phyloP scores from a whole-genome alignment of 1,139 yeast genomes.

The Groenewaldozyma sp. region DNA sequence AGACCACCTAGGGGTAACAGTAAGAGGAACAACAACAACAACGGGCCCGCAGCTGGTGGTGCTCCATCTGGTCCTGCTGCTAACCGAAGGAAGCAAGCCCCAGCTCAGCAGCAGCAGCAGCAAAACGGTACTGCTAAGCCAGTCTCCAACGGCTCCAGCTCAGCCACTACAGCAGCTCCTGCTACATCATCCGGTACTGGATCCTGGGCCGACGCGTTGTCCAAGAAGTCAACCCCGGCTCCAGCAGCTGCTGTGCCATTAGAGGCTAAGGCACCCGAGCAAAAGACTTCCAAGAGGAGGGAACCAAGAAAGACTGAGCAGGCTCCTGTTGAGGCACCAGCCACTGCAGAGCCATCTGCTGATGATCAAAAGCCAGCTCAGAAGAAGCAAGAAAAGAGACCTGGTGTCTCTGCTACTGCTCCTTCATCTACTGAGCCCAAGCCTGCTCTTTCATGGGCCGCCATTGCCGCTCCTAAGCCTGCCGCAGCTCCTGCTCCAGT shows the following conservation, averaged over 20 bases:
- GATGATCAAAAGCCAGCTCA: no score
- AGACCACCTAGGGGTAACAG: conserved; percentile 10
- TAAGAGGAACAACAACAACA: neutral
- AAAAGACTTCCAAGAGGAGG: conserved; percentile 9
- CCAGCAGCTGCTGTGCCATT: conserved; percentile 3
- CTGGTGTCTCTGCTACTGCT: conserved; percentile 7
- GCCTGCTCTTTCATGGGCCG: conserved; percentile 32
- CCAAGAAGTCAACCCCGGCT: conserved; percentile 14
- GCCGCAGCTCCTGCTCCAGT: conserved; percentile 14
- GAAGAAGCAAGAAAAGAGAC: conserved; percentile 1
- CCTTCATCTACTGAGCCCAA: conserved; percentile 13
- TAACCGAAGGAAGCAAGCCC: conserved; percentile 7
- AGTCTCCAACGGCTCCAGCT: conserved; percentile 14
- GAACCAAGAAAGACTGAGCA: conserved; percentile 9
- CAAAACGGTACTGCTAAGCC: conserved; percentile 8
- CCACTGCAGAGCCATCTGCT: conserved; percentile 7
- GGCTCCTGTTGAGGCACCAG: conserved; percentile 9
- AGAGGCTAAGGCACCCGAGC: neutral
- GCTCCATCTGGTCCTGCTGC: conserved; percentile 8
- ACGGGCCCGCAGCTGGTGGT: conserved; percentile 13
- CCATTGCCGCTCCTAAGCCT: conserved; percentile 29
- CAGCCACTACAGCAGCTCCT: conserved; percentile 20
- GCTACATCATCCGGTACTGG: conserved; percentile 15
- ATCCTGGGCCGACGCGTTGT: conserved; percentile 23
- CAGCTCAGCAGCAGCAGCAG: conserved; percentile 6